These are phyloP conservation scores for Hordeum pubiflorum DNA, from an alignment of 202 grass and related monocot species.

Conservation along the genomic window DNA sequence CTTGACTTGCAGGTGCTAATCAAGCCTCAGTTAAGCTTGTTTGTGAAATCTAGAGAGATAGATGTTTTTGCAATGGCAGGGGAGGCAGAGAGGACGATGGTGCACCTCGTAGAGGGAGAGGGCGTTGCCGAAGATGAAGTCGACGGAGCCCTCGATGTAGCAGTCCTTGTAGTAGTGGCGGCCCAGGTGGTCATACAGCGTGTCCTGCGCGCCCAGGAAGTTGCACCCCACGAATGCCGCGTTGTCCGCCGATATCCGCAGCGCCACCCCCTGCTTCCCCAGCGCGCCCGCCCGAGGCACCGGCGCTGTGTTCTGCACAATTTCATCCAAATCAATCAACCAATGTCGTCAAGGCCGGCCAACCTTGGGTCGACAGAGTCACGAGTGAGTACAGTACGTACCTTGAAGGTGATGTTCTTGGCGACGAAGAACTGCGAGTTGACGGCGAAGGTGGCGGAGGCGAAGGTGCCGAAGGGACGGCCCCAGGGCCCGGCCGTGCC, in stretches of 20 bases:
- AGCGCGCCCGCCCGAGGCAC: constrained; percentile 62
- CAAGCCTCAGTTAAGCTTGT: not conserved
- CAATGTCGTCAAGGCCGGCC: no score
- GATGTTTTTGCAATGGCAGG: not conserved
- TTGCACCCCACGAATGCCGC: constrained; percentile 87
- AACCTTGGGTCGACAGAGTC: no score
- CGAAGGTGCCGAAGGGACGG: constrained; percentile 70
- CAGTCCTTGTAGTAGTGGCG: constrained; percentile 92
- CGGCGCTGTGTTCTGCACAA: constrained; percentile 59
- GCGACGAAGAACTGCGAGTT: constrained; percentile 87
- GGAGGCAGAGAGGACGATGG: not conserved
- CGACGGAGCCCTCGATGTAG: constrained; percentile 94
- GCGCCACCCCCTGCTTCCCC: constrained; percentile 89
- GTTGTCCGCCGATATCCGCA: constrained; percentile 82
- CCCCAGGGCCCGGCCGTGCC: constrained; percentile 36
- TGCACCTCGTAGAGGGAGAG: constrained; percentile 25
- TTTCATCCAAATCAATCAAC: no score
- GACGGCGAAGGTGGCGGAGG: constrained; percentile 78
- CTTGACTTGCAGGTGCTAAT: not conserved
- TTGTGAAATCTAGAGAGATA: not conserved
- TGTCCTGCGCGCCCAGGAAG: constrained; percentile 89
- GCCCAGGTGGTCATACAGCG: constrained; percentile 83
- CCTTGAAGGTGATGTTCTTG: constrained; percentile 52
- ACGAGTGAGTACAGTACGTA: no score
- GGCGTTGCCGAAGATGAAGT: constrained; percentile 98